Conservation (phyloP, 306 rosid species). For the Gastrolobium bilobum region DNA sequence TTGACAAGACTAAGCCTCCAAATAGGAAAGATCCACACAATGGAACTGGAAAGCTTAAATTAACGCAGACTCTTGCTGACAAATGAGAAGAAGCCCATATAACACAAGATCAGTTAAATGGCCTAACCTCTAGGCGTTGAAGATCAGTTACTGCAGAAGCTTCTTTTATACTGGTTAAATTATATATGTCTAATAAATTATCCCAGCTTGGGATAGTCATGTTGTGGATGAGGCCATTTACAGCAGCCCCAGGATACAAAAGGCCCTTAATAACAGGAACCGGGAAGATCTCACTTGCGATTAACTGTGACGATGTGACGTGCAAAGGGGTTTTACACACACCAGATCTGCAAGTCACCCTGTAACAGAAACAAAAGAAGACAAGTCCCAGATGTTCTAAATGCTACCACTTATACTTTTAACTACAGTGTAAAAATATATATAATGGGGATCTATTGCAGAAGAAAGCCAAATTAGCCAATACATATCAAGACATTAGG, state of each 20-base stretch:
- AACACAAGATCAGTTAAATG: constrained; percentile 8
- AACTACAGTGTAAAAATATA: too few relatives aligned
- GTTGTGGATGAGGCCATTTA: constrained; percentile 71
- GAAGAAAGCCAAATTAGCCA: too few relatives aligned
- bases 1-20: neutral
- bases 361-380: constrained; percentile 46
- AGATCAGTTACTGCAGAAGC: constrained; percentile 87
- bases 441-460: too few relatives aligned
- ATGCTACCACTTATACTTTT: neutral
- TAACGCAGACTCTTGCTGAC: neutral
- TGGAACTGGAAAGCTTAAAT: neutral
- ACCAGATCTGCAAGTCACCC: constrained; percentile 96
- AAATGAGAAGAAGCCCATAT: constrained; percentile 3
- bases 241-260: constrained; percentile 91
- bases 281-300: constrained; percentile 94
- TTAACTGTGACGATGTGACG: constrained; percentile 92
- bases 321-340: constrained; percentile 86
- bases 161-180: constrained; percentile 75
- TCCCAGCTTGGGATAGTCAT: constrained; percentile 83
- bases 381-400: constrained; percentile 24
- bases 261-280: constrained; percentile 73
- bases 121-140: constrained; percentile 89
- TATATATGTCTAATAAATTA: constrained; percentile 71
- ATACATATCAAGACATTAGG: too few relatives aligned
- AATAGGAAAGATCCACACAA: neutral